Conservation (phyloP, 352 stramenopile genomes). For the Globisporangium irregulare region DNA sequence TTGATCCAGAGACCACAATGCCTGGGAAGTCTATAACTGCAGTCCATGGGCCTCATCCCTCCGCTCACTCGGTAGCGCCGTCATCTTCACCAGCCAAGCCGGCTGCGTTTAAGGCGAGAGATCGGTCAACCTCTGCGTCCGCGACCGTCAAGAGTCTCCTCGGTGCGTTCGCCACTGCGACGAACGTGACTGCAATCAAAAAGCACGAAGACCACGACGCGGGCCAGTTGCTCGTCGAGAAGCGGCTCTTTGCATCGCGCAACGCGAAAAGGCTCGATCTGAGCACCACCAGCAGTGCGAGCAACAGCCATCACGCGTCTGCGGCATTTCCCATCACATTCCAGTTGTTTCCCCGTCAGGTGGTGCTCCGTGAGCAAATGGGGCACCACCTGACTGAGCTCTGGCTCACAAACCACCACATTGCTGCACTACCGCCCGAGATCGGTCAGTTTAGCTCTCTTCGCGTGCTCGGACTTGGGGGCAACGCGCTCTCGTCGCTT, state of each 20-base stretch:
- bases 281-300: slow-evolving; percentile 17
- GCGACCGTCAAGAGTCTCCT: not conserved
- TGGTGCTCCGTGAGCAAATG: slow-evolving; percentile 31
- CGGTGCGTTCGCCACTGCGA: not conserved
- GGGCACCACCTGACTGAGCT: slow-evolving; percentile 45
- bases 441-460: slow-evolving; percentile 46
- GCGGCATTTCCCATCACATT: slow-evolving; percentile 11
- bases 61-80: not conserved
- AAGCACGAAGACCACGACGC: not conserved
- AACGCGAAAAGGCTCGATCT: slow-evolving; percentile 39
- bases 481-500: slow-evolving; percentile 50
- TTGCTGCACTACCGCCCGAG: slow-evolving; percentile 37
- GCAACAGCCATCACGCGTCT: not conserved
- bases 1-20: not conserved
- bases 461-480: slow-evolving; percentile 51
- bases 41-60: not conserved
- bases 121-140: not conserved
- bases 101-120: not conserved
- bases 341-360: slow-evolving; percentile 39
- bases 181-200: not conserved
- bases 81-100: not conserved
- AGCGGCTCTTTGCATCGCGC: slow-evolving; percentile 25
- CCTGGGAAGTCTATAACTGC: not conserved
- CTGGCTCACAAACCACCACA: slow-evolving; percentile 66
- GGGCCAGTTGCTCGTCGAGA: slow-evolving; percentile 21